These are phyloP conservation scores for Fabrea salina DNA, from an alignment of 169 alveolate genomes.

Conservation along the genomic window DNA sequence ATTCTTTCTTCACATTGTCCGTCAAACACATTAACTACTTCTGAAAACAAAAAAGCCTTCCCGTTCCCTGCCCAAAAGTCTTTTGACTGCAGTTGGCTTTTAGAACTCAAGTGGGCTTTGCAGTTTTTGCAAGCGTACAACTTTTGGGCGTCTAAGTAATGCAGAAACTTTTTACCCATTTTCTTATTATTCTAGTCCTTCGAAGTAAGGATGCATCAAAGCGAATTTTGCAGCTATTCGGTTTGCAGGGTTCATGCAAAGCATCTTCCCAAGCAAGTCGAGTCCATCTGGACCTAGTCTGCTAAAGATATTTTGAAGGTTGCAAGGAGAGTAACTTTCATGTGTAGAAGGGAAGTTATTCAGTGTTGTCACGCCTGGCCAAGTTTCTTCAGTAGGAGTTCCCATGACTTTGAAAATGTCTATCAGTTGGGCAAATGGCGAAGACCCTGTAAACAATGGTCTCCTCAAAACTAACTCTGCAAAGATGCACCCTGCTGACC, in stretches of 20 bases:
- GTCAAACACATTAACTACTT: slow-evolving; percentile 32
- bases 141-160: slow-evolving; percentile 35
- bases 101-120: slow-evolving; percentile 38
- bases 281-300: slow-evolving; percentile 13
- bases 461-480: slow-evolving; percentile 81
- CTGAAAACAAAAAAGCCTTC: slow-evolving; percentile 42
- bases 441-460: slow-evolving; percentile 83
- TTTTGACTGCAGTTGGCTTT: slow-evolving; percentile 42
- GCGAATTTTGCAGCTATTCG: slow-evolving; percentile 53
- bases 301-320: neutral
- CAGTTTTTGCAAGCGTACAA: slow-evolving; percentile 48
- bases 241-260: slow-evolving; percentile 43
- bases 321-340: neutral
- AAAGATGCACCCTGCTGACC: slow-evolving; percentile 88
- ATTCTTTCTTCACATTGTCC: slow-evolving; percentile 33
- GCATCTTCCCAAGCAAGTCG: slow-evolving; percentile 44
- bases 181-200: slow-evolving; percentile 25
- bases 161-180: slow-evolving; percentile 44
- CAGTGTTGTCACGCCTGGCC: slow-evolving; percentile 84
- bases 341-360: neutral
- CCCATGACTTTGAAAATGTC: slow-evolving; percentile 83
- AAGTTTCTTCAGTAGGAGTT: slow-evolving; percentile 81
- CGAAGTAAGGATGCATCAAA: slow-evolving; percentile 50
- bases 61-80: slow-evolving; percentile 44
- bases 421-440: slow-evolving; percentile 84